Evolutionary conservation across 2,329 filamentous ascomycete species (phyloP), one percentile per base, ranked within the genome.

Genomic region (Mariannaea sp.): DNA sequence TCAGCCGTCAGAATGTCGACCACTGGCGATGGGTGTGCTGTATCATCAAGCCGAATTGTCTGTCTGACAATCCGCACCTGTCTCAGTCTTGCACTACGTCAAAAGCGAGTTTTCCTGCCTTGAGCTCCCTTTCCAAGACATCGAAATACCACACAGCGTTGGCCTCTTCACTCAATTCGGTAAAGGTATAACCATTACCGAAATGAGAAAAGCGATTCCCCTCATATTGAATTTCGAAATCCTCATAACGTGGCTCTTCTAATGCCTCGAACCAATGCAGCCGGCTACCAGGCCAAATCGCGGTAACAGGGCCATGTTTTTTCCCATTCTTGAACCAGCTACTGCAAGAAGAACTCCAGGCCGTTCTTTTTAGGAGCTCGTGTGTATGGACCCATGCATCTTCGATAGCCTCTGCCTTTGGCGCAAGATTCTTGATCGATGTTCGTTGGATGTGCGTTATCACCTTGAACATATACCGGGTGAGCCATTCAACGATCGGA

Each of bases 331-430:
- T 67, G 56, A 60, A 65, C 61, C 64, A 66, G 14, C 56, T 61
- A 8, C 55, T 47, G 36, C 65, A 66, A 7, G 53, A 54, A 10
- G 53, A 53, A 0, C 49, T 60, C 57, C 56, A 66, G 7, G 58
- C 62, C 1, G 59, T 63, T 5, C 54, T 51, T 9, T 56, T 47
- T 10, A 66, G 49, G 27, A 65, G 69, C 7, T 59, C 59, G 13
- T 57, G 55, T 29, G 62, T 66, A 35, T 68, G 65, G 20, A 67
- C 62, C 17, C 46, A 55, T 39, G 66, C 71, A 36, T 70, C 68
- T 7, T 55, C 29, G 4, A 68, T 17, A 20, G 36, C 36, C 19
- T 22, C 19, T 9, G n/a, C 10, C 5, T 26, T 40, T 13, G 36
- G 36, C 9, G 19, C 10, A 20, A 40, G 17, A 9, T 13, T 17